Base-by-base conservation (phyloP, 208 protist species). In the Trypanosoma boissoni region DNA sequence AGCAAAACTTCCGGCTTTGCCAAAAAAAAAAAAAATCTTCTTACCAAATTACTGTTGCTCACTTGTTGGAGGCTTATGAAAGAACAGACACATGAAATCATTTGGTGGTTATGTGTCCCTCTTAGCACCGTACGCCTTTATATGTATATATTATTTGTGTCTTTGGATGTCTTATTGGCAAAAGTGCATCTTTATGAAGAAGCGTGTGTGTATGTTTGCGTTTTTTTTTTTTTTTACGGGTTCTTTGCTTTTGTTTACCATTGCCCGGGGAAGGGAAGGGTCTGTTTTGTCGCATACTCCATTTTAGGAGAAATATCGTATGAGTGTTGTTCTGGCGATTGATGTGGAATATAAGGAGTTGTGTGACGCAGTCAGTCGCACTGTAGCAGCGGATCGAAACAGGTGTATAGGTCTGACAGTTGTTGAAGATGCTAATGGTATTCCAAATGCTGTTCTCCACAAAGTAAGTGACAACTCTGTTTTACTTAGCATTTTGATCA, bases 281-380 rank as follows among this genome's bases (percentile, higher is more conserved):
- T 48, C 10, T 3, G 24, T 43, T 58, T 29, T n/a, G 21, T 45
- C n/a, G 12, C 18, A 14, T 45, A 6, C 29, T 58, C 18, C 31
- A n/a, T 46, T 44, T 45, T 20, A n/a, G n/a, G 34, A 39, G 8
- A 39, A 39, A 16, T 39, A 16, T 6, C 12, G 12, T 12, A 63
- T 36, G 37, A 48, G 16, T 41, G 54, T 63, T 43, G 39, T 23
- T 24, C 16, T 71, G 29, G 41, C 53, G 39, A 34, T 64, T 44
- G 56, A 71, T 57, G 0, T 7, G 24, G 48, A 46, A n/a, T 71
- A 48, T 16, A 43, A 71, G 21, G 56, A 50, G n/a, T 37, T 71
- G 48, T 23, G 43, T 59, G 55, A 58, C 31, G 64, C 48, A 9
- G 39, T 64, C 41, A 21, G 8, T 5, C 18, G 20, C 43, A n/a